Evolutionary conservation across 345 rosid genomes (phyloP).

Genomic region (Linum usitatissimum): DNA sequence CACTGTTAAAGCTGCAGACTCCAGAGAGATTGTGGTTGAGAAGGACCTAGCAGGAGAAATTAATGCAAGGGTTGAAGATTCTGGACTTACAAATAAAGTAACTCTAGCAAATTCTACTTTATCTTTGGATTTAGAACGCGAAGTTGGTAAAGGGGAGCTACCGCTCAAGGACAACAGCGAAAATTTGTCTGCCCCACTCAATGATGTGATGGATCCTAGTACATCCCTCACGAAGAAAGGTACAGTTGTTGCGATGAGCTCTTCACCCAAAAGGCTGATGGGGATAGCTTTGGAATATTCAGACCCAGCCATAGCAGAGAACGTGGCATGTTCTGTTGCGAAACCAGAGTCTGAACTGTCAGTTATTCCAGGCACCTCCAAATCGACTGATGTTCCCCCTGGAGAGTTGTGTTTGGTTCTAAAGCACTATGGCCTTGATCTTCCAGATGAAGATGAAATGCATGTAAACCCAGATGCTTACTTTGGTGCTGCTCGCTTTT

Average conservation of each 20-base stretch:
- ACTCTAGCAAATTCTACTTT: conserved; percentile 7
- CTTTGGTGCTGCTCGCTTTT: conserved; percentile 38
- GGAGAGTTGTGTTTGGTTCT: conserved; percentile 31
- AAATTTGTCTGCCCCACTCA: conserved; percentile 10
- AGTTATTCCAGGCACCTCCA: conserved; percentile 4
- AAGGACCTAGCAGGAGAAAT: background rate
- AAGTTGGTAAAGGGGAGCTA: conserved; percentile 13
- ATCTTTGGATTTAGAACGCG: conserved; percentile 13
- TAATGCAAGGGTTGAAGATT: conserved; percentile 14
- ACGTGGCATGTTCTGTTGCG: conserved; percentile 3
- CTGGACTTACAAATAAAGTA: conserved; percentile 11
- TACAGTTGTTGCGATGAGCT: conserved; percentile 7
- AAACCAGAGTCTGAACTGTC: conserved; percentile 16
- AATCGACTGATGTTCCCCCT: conserved; percentile 19
- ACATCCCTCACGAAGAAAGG: conserved; percentile 9
- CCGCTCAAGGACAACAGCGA: conserved; percentile 5
- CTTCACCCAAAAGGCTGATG: conserved; percentile 11
- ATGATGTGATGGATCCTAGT: conserved; percentile 17
- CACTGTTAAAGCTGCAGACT: conserved; percentile 13
- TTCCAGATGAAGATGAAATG: conserved; percentile 22
- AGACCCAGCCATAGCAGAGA: conserved; percentile 14
- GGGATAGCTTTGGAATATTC: conserved; percentile 14
- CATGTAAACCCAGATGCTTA: conserved; percentile 22
- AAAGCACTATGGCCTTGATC: conserved; percentile 33
- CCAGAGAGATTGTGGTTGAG: conserved; percentile 17